Base-by-base conservation (phyloP, 306 rosid genomes). In the Cajanus cajan region DNA sequence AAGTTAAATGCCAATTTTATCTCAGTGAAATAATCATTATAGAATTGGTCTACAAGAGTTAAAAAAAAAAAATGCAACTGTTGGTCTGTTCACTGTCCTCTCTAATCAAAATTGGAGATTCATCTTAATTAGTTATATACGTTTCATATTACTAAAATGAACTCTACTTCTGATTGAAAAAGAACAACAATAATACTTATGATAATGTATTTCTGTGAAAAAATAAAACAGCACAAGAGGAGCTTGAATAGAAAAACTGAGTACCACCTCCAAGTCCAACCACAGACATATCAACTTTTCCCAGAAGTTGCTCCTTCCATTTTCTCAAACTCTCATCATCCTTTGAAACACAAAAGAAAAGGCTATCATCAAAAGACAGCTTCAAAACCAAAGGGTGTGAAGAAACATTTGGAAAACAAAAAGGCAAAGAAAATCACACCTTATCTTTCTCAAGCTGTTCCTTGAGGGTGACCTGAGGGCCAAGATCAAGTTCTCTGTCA, bases 381-480 rank as follows among this genome's bases (percentile, higher is more conserved):
- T 44, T 7, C 40, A 68, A 45, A 68, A 45, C 19, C 74, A 24
- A 68, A 14, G 74, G 41, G 40, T 44, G 59, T 48, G 55, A 62
- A 45, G 78, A 40, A 69, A 24, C 68, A 71, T 64, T 47, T 66
- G 7, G 33, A 74, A 18, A 24, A 55, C 2, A 13, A 68, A n/a
- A 68, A 45, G 39, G 19, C 41, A 40, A 66, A 40, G 18, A 45
- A 19, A 47, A 19, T 9, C 67, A 12, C 77, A 91, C 98, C 82
- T 94, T 87, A 76, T 94, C 97, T 80, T 91, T 94, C 78, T 94
- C 97, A 78, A 94, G 94, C 82, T 91, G 98, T 57, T 94, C 98
- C 87, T 91, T 94, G 84, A 94, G 92, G n/a, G 96, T 87, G 74
- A 86, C 37, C 18, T 85, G 93, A 83, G 98, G 98, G 11, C 98